Evolutionary conservation across 2,329 filamentous ascomycete genomes (phyloP), one percentile per base, ranked within the genome.

Genomic region (Fusarium sp.): DNA sequence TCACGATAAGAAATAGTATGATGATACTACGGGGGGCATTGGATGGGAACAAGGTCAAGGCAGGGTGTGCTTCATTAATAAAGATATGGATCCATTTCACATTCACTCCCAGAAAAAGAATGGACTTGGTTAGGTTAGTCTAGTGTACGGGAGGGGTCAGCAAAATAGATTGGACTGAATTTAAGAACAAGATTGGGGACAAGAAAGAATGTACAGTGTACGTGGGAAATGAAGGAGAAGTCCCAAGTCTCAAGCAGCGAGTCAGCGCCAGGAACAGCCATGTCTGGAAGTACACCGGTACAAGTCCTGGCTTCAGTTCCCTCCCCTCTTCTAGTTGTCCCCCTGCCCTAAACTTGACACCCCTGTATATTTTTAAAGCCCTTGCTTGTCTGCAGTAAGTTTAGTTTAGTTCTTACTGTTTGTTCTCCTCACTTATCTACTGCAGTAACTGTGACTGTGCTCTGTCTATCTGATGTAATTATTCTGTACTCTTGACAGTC

Each of bases 151-250:
- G 66, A 68, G 72, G 71, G 72, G 71, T 72, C 59, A 74, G 71
- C 61, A 72, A n/a, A 74, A 63, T 67, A 74, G 59, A 72, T 71
- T 71, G 60, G 59, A 63, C n/a, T 53, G 49, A 51, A 50, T 50
- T 53, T 53, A 18, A 18, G 23, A 25, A 53, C 32, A 53, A 53
- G 49, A 53, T 53, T 53, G 49, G 27, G 40, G 14, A 21, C 12
- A 21, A 13, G 28, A 37, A 37, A 32, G 20, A 66, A 71, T 63
- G 67, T 70, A 70, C 68, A 68, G 54, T 57, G 68, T 70, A 70
- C 68, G 63, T 43, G 63, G 68, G 68, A 70, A 70, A 70, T 71
- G 68, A 70, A 70, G 68, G 68, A 53, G 63, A 70, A 71, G 59
- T 43, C 50, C 7, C 18, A 55, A 40, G 54, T 55, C 58, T 70